A percentile compares a stretch with the other conserved stretches of the same genome.
Conservation (phyloP, 345 rosid species). For the Heritiera littoralis region DNA sequence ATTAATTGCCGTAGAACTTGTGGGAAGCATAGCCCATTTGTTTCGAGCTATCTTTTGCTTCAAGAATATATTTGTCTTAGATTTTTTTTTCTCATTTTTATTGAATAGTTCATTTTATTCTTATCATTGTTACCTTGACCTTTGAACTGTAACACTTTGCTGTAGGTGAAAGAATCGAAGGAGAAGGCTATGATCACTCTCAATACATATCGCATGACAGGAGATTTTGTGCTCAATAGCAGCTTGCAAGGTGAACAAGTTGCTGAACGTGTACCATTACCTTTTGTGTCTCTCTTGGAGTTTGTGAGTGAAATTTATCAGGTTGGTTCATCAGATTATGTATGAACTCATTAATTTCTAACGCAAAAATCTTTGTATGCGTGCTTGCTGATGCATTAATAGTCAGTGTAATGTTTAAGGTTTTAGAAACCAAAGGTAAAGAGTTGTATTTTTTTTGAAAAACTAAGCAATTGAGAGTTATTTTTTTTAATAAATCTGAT, state of each 20-base stretch:
- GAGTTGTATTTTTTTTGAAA: not conserved
- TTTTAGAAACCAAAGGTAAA: not conserved
- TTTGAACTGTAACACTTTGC: slow-evolving; percentile 17
- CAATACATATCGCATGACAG: slow-evolving; percentile 58
- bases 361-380: not conserved
- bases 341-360: slow-evolving; percentile 2
- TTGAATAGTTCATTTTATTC: not conserved
- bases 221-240: slow-evolving; percentile 51
- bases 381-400: not conserved
- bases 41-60: slow-evolving; percentile 3
- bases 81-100: not conserved
- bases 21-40: not conserved
- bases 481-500: not conserved
- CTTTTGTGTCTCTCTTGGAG: slow-evolving; percentile 87
- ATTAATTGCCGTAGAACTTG: not conserved
- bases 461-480: not conserved
- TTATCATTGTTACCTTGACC: slow-evolving; percentile 17
- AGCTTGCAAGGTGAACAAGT: slow-evolving; percentile 57
- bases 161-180: slow-evolving; percentile 86
- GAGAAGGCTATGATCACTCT: slow-evolving; percentile 82
- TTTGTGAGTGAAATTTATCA: slow-evolving; percentile 89
- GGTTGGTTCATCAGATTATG: slow-evolving; percentile 43
- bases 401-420: slow-evolving; percentile 5
- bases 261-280: slow-evolving; percentile 43
- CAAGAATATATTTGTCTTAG: not conserved